Conservation (phyloP, 768 basidiomycete genomes). For the Tephrocybe sp. region DNA sequence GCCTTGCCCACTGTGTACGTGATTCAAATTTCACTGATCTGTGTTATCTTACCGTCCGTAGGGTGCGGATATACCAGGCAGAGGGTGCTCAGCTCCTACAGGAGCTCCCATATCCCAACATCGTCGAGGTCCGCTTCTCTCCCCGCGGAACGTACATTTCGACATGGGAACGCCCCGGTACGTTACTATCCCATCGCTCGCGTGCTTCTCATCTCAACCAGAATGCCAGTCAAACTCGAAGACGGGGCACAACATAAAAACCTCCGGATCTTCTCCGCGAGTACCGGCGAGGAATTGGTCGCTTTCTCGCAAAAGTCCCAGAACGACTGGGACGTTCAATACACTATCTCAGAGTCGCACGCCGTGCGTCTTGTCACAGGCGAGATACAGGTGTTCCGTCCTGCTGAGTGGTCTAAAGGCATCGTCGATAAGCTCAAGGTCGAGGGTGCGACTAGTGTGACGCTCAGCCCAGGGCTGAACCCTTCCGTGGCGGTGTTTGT, state of each 20-base stretch:
- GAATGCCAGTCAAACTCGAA: constrained; percentile 72
- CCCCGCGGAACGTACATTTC: constrained; percentile 92
- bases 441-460: constrained; percentile 77
- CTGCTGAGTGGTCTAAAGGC: constrained; percentile 78
- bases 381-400: constrained; percentile 84
- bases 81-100: constrained; percentile 71
- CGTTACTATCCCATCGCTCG: constrained; percentile 17
- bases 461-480: constrained; percentile 82
- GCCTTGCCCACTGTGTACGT: constrained; percentile 74
- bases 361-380: constrained; percentile 77
- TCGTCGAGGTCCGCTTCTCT: constrained; percentile 88
- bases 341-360: constrained; percentile 86
- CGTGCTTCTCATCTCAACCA: background rate
- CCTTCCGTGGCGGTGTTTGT: constrained; percentile 91
- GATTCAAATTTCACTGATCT: constrained; percentile 18
- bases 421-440: constrained; percentile 80
- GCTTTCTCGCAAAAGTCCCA: constrained; percentile 88
- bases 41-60: constrained; percentile 27
- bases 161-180: constrained; percentile 91
- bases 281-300: constrained; percentile 83
- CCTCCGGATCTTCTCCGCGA: constrained; percentile 84
- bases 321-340: constrained; percentile 91
- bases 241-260: constrained; percentile 94
- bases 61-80: constrained; percentile 77
- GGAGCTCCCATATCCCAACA: constrained; percentile 72